These are phyloP conservation scores for Chlamydomonas sp. DNA, from an alignment of 139 green algal species.

Conservation along the genomic window DNA sequence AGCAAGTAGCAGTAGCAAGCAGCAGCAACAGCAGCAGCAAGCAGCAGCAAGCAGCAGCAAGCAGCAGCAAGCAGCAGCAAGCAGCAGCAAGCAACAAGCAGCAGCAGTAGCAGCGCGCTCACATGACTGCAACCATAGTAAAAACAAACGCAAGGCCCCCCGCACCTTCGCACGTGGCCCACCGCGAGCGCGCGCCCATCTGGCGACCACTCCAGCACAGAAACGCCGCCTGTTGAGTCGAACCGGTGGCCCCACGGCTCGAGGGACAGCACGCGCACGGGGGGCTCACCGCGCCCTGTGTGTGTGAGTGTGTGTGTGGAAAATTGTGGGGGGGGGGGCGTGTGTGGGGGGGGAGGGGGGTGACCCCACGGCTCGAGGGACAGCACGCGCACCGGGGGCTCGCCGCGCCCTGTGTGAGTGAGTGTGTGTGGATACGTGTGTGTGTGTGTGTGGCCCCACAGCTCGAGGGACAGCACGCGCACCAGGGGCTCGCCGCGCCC, in stretches of 20 bases:
- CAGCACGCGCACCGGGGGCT: slow-evolving; percentile 43
- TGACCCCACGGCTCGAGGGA: slow-evolving; percentile 70
- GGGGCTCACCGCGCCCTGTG: slow-evolving; percentile 20
- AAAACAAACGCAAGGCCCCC: too few relatives aligned
- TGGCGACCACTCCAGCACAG: slow-evolving; percentile 59
- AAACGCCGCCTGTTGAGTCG: slow-evolving; percentile 45
- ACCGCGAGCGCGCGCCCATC: slow-evolving; percentile 53
- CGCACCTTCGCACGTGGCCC: slow-evolving; percentile 53
- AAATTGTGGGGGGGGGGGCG: too few relatives aligned
- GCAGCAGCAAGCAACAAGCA: too few relatives aligned
- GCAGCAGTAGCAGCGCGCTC: too few relatives aligned
- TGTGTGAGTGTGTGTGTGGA: slow-evolving; percentile 1
- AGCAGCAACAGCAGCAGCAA: too few relatives aligned
- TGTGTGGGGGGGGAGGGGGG: too few relatives aligned
- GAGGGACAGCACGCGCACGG: slow-evolving; percentile 52
- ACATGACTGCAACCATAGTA: neutral
- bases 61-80: too few relatives aligned
- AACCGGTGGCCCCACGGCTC: slow-evolving; percentile 59
- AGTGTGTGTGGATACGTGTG: neutral
- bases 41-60: too few relatives aligned
- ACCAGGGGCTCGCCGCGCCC: slow-evolving; percentile 24
- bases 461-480: slow-evolving; percentile 52
- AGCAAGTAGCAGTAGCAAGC: too few relatives aligned
- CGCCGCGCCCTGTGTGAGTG: slow-evolving; percentile 11
- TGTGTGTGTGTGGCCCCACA: slow-evolving; percentile 74